Evolutionary conservation across 495 filamentous ascomycete species (phyloP).

Genomic region (Glarea lozoyensis): DNA sequence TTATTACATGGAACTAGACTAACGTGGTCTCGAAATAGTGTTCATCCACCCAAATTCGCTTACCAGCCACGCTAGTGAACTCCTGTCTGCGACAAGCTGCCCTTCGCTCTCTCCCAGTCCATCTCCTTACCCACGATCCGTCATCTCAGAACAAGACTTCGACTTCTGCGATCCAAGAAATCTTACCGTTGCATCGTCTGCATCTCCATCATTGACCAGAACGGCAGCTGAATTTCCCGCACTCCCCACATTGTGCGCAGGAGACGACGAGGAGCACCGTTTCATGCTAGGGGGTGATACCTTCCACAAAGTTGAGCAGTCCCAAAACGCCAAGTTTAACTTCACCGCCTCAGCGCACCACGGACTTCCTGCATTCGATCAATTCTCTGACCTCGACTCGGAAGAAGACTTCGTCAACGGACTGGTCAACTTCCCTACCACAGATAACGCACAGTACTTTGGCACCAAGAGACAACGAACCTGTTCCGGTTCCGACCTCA

Average conservation of each 20-base stretch:
- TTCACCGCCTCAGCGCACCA: conserved; percentile 44
- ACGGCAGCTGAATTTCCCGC: conserved; percentile 49
- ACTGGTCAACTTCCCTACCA: conserved; percentile 60
- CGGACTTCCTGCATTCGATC: conserved; percentile 70
- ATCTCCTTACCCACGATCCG: conserved; percentile 67
- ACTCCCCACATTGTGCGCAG: conserved; percentile 57
- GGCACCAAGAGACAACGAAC: conserved; percentile 74
- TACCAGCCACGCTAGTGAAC: conserved; percentile 54
- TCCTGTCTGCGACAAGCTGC: conserved; percentile 64
- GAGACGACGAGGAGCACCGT: conserved; percentile 71
- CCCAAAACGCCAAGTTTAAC: conserved; percentile 38
- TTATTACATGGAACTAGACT: no score
- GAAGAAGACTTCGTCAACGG: conserved; percentile 81
- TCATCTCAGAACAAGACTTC: conserved; percentile 58
- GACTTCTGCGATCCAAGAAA: conserved; percentile 93
- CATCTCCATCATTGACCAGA: conserved; percentile 39
- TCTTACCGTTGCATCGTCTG: conserved; percentile 63
- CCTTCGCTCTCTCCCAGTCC: conserved; percentile 79
- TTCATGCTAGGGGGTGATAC: conserved; percentile 57
- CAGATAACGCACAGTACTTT: conserved; percentile 50
- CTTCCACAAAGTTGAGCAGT: conserved; percentile 40
- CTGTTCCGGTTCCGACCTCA: conserved; percentile 38
- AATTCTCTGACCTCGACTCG: conserved; percentile 84
- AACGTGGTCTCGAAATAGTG: conserved; percentile 39
- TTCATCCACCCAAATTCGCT: conserved; percentile 72